phyloP scores from a whole-genome alignment of 805 yeast genomes.

The Ogataea trehaloabstinens region DNA sequence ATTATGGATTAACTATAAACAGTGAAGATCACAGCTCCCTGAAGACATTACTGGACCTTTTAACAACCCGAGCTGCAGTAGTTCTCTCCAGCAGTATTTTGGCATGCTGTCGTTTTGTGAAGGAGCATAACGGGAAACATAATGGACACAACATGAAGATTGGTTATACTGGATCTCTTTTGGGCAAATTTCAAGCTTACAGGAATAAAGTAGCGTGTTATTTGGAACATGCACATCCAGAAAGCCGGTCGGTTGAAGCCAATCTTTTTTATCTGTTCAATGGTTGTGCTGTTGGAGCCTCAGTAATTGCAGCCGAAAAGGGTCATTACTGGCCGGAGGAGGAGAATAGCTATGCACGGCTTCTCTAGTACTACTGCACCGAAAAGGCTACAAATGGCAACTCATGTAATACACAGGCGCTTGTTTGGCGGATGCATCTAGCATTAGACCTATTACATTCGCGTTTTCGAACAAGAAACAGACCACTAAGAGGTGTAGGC shows the following conservation, averaged over 20 bases:
- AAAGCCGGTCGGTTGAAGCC: not conserved
- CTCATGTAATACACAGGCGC: not conserved
- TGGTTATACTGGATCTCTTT: constrained; percentile 52
- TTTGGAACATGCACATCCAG: constrained; percentile 5
- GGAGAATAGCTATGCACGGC: not conserved
- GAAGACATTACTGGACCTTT: constrained; percentile 29
- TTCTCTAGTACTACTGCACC: not conserved
- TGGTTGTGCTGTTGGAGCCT: not conserved
- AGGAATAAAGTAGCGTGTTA: constrained; percentile 31
- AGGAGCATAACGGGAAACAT: constrained; percentile 3
- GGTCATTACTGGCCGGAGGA: not conserved
- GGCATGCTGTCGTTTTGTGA: constrained; percentile 34
- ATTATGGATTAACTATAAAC: constrained; percentile 3
- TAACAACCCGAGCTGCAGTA: constrained; percentile 46
- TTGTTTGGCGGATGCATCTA: not conserved
- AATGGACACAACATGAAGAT: constrained; percentile 28
- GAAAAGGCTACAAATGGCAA: not conserved
- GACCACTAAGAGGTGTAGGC: not conserved
- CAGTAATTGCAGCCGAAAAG: not conserved
- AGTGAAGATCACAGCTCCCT: constrained; percentile 9
- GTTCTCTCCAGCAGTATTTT: constrained; percentile 41
- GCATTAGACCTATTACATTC: not conserved
- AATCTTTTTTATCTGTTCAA: not conserved
- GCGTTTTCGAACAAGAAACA: not conserved
- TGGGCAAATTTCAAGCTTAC: constrained; percentile 41